Evolutionary conservation across 768 basidiomycete species (phyloP), one percentile per base, ranked within the genome.

Genomic region (Baorangia bicolor): DNA sequence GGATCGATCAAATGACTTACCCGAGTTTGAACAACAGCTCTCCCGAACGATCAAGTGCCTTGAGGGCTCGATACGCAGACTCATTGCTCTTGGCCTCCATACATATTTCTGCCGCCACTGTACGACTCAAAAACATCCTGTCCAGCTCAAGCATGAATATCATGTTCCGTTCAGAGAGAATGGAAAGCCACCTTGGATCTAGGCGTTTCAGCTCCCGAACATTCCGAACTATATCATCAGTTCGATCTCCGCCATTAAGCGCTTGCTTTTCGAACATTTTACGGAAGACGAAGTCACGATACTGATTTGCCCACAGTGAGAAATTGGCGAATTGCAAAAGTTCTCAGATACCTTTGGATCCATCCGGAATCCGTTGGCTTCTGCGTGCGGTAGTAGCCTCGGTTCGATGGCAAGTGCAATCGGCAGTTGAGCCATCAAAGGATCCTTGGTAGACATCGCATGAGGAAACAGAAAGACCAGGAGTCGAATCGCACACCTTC

Each of bases 201-300:
- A 91, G 76, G 53, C 82, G 80, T 61, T 85, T 86, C 35, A 92
- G 72, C 64, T 88, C 88, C 61, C 82, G 81, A 31, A 90, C 86
- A 64, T 90, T 90, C 18, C 77, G 74, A 13, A 83, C 77, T 49
- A 91, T 87, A 49, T 88, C 87, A 35, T 84, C 80, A 13, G 80
- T 74, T 39, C 79, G 77, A 25, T 77, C 76, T 18, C 84, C 85
- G 53, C 77, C 78, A 21, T 79, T 73, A 7, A 73, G 68, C 37
- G 72, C 55, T 60, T 69, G 68, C 58, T 83, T 81, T 69, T 90
- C 87, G 59, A 91, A 91, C 82, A 91, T 90, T 69, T 90, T 90
- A 44, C 90, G 86, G 67, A 92, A 90, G n/a, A 92, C 84, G 63
- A 90, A 92, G 66, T 91, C 85, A 43, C 88, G 87, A 68, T 91